Evolutionary conservation across 768 basidiomycete species (phyloP), one percentile per base, ranked within the genome.

Genomic region (Boletus speciosus): DNA sequence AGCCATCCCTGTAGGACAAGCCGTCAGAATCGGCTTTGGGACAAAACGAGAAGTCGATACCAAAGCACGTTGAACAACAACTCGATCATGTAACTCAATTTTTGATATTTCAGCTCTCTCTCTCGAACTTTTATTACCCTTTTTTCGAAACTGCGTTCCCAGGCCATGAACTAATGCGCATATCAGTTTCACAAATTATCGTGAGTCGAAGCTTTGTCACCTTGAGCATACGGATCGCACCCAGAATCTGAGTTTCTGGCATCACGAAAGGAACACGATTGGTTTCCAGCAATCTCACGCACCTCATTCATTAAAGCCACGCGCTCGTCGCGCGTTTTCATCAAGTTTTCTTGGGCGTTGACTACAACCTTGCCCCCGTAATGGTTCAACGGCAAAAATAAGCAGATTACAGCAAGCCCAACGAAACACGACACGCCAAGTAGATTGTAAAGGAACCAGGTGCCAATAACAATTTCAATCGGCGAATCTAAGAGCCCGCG

Each of bases 281-380:
- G n/a, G 1, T 7, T 25, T 32, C 36, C 15, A 39, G 11, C 8
- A 35, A 54, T 49, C 37, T 19, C 35, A 61, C 69, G 29, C 39
- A 78, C 76, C 71, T 95, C 93, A 62, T 95, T 95, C 93, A 96
- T 97, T 47, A 96, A 73, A 4, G 88, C 78, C 23, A 94, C 90
- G 40, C 94, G 82, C 71, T 95, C 91, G 61, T 97, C 94, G 29
- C 92, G 81, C 27, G 90, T 81, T 71, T 93, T 94, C 93, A 95
- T 93, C 16, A 94, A 74, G 61, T 87, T 88, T 49, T 93, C 89
- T 65, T 93, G 90, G 1, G 88, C 86, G 12, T 72, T 71, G 12
- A 90, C 81, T 25, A 93, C 84, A 41, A 92, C 72, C 69, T 88
- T 91, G 45, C 90, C 87, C 0, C 91, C 90, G 47, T 81, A 81